Evolutionary conservation across 2,329 filamentous ascomycete genomes (phyloP), one percentile per base, ranked within the genome.

Genomic region (Penicillium psychrosexuale): DNA sequence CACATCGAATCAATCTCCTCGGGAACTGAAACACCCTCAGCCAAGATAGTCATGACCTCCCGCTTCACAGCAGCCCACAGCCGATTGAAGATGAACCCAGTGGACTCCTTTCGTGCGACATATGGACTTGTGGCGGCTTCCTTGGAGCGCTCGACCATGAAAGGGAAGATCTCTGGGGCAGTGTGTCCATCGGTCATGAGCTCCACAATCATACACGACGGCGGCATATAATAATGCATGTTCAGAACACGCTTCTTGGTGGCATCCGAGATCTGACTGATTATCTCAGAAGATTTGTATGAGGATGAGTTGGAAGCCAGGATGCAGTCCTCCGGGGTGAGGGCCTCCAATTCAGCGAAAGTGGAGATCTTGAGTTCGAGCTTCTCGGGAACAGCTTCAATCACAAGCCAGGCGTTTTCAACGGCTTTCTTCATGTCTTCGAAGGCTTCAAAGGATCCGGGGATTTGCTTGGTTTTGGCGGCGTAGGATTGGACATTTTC

Each of bases 1-100:
- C 78, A 83, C 5, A 83, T 62, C 0, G 60, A 60, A 54, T 84
- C 81, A 27, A 83, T 76, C 47, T 81, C 76, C n/a, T 75, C 67
- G 0, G 82, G 78, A 0, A 69, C 71, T 0, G 75, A 74, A 0
- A 83, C 79, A 0, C 74, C 80, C 47, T 83, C 81, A 0, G 77
- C 71, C 3, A 84, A 58, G 9, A 83, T 79, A 0, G 66, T 74
- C 48, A 84, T 57, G 0, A 69, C 66, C 59, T 84, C 81, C 2
- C 81, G 72, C 64, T 84, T 83, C 15, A 84, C 72, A 0, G 81
- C 81, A 0, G 81, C 82, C 81, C 81, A 84, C 0, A 84, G 65
- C 0, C 81, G 77, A 51, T 84, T 83, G 61, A 82, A 80, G 34
- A 84, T 78, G 57, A 83, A 79, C 0, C 81, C 69, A 0, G 80